Evolutionary conservation across 2,329 filamentous ascomycete species (phyloP), one percentile per base, ranked within the genome.

Genomic region (Beauveria pseudobassiana): DNA sequence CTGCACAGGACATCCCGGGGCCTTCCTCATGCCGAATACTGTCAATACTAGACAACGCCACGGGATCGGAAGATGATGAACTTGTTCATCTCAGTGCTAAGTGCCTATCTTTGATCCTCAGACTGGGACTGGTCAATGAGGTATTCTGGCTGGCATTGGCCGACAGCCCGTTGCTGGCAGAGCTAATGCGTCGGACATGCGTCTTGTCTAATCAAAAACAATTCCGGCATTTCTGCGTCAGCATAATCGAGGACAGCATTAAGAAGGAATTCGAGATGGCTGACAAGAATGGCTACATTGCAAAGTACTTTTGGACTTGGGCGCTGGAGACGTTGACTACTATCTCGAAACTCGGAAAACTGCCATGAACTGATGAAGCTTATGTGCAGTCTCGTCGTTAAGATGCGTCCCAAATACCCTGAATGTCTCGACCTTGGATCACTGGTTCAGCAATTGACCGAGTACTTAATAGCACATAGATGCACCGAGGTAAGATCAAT

Each of bases 311-410:
- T 28, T 76, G 72, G 69, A 64, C 65, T 5, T 69, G 74, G 46
- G 63, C 74, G 24, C 68, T 71, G 22, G 69, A 70, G 30, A 69
- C 77, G 9, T 65, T 80, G 18, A 68, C 72, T 9, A 66, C 70
- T 42, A 72, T 73, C 28, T 67, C 68, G 20, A 57, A 43, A 5
- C 65, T 70, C 58, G 70, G 74, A 60, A 28, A 73, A 75, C 26
- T 80, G 79, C 61, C 73, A 77, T 26, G 80, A 84, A 54, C 67
- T 80, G 18, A 77, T 85, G 58, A 65, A 66, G 3, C 65, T 82
- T 20, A 72, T 76, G 38, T 69, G 75, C 22, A 67, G 68, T 4
- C 69, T 83, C 20, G 73, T 82, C 40, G 68, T 70, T 55, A 73
- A 70, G 40, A 67, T 81, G 34, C 62, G 61, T 5, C 51, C 38